These are phyloP conservation scores for Colletotrichum navitas DNA, from an alignment of 2,329 filamentous ascomycete genomes.

Conservation along the genomic window DNA sequence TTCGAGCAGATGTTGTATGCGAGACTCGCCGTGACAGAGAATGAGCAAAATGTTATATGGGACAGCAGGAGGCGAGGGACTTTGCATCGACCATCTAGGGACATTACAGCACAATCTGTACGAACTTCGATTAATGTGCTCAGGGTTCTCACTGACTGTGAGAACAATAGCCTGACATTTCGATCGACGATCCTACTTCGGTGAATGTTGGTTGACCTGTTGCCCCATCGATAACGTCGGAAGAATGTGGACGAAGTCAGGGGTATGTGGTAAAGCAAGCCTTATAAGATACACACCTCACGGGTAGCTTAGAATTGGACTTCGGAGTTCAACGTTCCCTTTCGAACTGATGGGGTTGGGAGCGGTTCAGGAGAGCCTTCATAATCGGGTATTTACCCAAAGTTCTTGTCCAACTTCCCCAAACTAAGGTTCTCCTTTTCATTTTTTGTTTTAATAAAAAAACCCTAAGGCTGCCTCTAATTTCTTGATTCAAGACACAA, in stretches of 20 bases:
- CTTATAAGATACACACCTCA: no score
- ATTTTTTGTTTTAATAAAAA: no score
- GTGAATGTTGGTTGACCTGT: constrained; percentile 52
- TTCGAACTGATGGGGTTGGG: background rate
- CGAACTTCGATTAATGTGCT: background rate
- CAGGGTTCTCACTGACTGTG: background rate
- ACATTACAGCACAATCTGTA: constrained; percentile 57
- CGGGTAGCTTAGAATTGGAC: no score
- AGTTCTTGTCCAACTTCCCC: background rate
- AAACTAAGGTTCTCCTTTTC: background rate
- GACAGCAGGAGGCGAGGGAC: constrained; percentile 52
- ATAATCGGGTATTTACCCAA: background rate
- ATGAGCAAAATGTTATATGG: constrained; percentile 47
- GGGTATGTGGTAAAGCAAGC: background rate
- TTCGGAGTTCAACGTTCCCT: background rate
- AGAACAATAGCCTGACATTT: constrained; percentile 61
- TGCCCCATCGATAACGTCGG: constrained; percentile 51
- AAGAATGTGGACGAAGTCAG: background rate
- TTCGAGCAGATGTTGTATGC: constrained; percentile 57
- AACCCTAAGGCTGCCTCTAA: background rate
- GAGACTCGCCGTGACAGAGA: constrained; percentile 9
- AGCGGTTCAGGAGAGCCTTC: background rate
- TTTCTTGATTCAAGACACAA: background rate
- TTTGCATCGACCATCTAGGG: constrained; percentile 56
- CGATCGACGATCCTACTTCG: constrained; percentile 58